Conservation (phyloP, 2,329 filamentous ascomycete species). For the Phyllosticta capitalensis region DNA sequence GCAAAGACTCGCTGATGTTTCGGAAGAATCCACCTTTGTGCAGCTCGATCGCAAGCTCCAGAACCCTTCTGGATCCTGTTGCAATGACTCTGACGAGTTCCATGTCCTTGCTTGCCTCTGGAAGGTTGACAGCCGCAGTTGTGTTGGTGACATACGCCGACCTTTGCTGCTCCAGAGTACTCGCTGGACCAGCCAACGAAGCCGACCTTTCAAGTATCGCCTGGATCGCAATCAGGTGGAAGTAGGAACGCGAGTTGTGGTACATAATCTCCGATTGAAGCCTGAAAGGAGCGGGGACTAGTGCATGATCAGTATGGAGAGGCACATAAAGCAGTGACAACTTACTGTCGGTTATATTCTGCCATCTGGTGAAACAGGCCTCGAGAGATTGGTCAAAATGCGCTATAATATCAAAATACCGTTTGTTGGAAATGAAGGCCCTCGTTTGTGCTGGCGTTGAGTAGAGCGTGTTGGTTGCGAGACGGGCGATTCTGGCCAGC, state of each 20-base stretch:
- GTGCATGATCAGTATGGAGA: not conserved
- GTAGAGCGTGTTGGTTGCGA: slow-evolving; percentile 1
- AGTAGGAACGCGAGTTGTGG: not conserved
- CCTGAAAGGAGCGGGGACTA: not conserved
- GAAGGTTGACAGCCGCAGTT: not conserved
- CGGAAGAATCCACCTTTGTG: not conserved
- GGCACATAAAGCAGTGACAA: not conserved
- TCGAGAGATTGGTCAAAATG: not conserved
- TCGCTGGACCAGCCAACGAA: not conserved
- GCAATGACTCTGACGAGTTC: slow-evolving; percentile 6
- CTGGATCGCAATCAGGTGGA: slow-evolving; percentile 7
- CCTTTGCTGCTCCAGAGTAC: not conserved
- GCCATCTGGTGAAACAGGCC: not conserved
- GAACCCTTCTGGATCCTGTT: not conserved
- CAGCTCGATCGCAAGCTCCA: slow-evolving; percentile 1
- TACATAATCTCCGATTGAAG: slow-evolving; percentile 2
- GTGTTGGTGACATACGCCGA: not conserved
- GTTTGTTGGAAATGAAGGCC: not conserved
- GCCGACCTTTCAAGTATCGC: slow-evolving; percentile 7
- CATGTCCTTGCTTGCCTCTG: slow-evolving; percentile 3
- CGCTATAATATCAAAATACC: not conserved
- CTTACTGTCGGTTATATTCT: not conserved
- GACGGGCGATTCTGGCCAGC: not conserved
- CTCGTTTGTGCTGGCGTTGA: not conserved
- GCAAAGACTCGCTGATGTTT: not conserved